A percentile compares a stretch with the other conserved stretches of the same genome.
Conservation (phyloP, 805 yeast genomes). For the Saturnispora serradocipensis region DNA sequence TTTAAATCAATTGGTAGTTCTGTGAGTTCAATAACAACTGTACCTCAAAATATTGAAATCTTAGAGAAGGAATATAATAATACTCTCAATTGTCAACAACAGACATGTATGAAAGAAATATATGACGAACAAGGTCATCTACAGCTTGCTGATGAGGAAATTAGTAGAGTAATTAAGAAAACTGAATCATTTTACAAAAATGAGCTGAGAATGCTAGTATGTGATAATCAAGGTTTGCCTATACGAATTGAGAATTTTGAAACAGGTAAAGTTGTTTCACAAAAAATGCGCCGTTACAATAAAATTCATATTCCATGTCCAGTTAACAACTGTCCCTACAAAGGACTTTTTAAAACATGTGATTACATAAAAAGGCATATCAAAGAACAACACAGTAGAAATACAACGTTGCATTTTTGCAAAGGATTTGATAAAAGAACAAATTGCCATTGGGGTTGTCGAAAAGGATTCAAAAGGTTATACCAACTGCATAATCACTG, state of each 20-base stretch:
- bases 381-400: slow-evolving; percentile 22
- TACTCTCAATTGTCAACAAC: background rate
- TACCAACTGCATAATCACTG: slow-evolving; percentile 28
- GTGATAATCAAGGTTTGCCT: background rate
- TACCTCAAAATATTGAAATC: background rate
- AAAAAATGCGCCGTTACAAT: background rate
- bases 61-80: background rate
- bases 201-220: background rate
- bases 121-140: background rate
- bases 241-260: background rate
- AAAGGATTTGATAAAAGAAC: slow-evolving; percentile 15
- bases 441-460: slow-evolving; percentile 25
- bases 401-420: slow-evolving; percentile 21
- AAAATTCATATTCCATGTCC: slow-evolving; percentile 6
- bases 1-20: too few species aligned
- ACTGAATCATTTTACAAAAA: background rate
- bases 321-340: slow-evolving; percentile 19
- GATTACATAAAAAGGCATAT: slow-evolving; percentile 26
- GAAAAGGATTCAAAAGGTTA: slow-evolving; percentile 25
- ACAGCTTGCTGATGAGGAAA: background rate
- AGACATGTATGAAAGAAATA: background rate
- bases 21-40: too few species aligned
- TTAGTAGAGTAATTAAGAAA: background rate
- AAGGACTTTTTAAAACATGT: slow-evolving; percentile 24
- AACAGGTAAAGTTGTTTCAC: background rate